phyloP scores from a whole-genome alignment of 495 filamentous ascomycete genomes.

The Mycothermus thermophilus region DNA sequence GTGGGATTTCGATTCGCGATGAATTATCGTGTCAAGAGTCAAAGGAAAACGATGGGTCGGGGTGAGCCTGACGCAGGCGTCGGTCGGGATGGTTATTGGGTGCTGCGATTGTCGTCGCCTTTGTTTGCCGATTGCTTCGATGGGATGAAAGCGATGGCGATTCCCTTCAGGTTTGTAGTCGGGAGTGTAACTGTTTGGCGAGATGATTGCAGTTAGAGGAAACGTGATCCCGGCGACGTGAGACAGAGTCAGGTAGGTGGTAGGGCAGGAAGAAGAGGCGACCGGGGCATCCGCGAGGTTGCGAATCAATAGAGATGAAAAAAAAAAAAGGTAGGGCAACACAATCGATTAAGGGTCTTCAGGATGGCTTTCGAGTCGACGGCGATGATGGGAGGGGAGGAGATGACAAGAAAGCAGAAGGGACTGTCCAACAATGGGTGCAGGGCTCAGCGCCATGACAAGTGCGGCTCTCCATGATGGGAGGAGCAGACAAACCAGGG shows the following conservation, averaged over 20 bases:
- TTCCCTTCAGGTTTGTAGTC: too few species aligned
- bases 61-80: too few species aligned
- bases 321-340: conserved; percentile 11
- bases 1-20: too few species aligned
- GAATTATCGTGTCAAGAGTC: too few species aligned
- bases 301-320: conserved; percentile 13
- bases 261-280: conserved; percentile 10
- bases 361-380: conserved; percentile 8
- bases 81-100: too few species aligned
- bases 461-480: conserved; percentile 4
- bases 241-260: too few species aligned
- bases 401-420: conserved; percentile 9
- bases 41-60: too few species aligned
- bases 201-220: conserved; percentile 40
- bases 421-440: conserved; percentile 3
- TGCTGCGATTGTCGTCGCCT: neutral
- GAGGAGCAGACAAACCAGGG: conserved; percentile 4
- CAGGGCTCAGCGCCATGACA: neutral
- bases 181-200: conserved; percentile 39
- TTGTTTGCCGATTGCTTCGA: conserved; percentile 16
- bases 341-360: conserved; percentile 7
- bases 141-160: too few species aligned
- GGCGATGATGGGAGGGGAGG: conserved; percentile 15
- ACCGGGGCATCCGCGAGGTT: conserved; percentile 18
- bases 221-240: conserved; percentile 22